A percentile compares a stretch with the other conserved stretches of the same genome.
phyloP scores from a whole-genome alignment of 768 basidiomycete species.

The Solioccasus polychromus region DNA sequence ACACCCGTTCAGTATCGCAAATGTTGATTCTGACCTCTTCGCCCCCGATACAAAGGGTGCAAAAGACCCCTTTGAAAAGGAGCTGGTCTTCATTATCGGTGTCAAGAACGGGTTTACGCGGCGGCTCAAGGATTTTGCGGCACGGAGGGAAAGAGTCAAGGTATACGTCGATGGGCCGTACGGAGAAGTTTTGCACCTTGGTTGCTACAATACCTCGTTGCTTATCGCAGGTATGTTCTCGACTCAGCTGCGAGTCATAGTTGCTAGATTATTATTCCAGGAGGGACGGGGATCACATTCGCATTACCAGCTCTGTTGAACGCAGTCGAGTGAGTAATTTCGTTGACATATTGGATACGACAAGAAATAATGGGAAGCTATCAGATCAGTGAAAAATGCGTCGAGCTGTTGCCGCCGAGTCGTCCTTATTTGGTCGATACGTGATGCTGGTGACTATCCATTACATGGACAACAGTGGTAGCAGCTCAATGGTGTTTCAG shows the following conservation, averaged over 20 bases:
- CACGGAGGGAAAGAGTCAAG: conserved; percentile 31
- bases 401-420: conserved; percentile 30
- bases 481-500: background rate
- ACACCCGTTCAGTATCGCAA: conserved; percentile 60
- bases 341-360: too few species aligned
- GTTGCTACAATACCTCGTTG: conserved; percentile 41
- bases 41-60: background rate
- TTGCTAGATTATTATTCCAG: conserved; percentile 18
- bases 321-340: conserved; percentile 36
- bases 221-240: conserved; percentile 43
- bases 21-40: conserved; percentile 25
- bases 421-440: conserved; percentile 43
- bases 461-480: too few species aligned
- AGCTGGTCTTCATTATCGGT: conserved; percentile 54
- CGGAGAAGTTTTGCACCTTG: conserved; percentile 38
- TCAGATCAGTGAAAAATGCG: too few species aligned
- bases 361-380: too few species aligned
- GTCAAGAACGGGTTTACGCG: conserved; percentile 57
- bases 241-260: background rate
- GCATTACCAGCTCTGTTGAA: conserved; percentile 44
- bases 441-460: conserved; percentile 35
- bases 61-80: conserved; percentile 22
- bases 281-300: conserved; percentile 51
- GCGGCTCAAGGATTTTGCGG: conserved; percentile 36
- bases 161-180: conserved; percentile 61